These are phyloP conservation scores for Lecanosticta acicola DNA, from an alignment of 2,329 filamentous ascomycete genomes.

Conservation along the genomic window DNA sequence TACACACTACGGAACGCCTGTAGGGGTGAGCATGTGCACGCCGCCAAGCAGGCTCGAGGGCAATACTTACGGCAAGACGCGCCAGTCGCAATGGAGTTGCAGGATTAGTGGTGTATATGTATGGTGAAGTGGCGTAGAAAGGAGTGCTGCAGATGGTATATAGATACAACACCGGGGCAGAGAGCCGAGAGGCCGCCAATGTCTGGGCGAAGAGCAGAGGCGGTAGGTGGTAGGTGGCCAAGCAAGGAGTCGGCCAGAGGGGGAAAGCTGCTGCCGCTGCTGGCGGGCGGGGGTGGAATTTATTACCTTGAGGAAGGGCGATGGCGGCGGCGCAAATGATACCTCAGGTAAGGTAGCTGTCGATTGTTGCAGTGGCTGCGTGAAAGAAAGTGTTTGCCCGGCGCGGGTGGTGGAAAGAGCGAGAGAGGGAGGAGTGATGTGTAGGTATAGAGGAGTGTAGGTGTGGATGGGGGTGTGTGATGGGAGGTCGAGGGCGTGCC, in stretches of 20 bases:
- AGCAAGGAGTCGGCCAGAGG: constrained; percentile 1
- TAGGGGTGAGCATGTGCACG: not conserved
- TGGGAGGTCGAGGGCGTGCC: not conserved
- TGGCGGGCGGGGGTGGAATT: not conserved
- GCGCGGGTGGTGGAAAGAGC: not conserved
- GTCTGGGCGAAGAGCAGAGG: constrained; percentile 1
- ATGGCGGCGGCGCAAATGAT: not conserved
- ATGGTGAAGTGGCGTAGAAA: not conserved
- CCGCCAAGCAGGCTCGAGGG: not conserved
- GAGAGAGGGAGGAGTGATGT: not conserved
- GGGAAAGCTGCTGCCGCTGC: not conserved
- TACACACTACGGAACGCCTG: not conserved
- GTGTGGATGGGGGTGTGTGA: not conserved
- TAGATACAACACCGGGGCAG: not conserved
- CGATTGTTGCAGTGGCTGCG: not conserved
- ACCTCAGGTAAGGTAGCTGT: not conserved
- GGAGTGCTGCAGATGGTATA: not conserved
- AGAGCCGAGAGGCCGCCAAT: constrained; percentile 3
- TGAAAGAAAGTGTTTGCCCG: not conserved
- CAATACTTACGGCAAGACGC: not conserved
- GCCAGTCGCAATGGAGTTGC: not conserved
- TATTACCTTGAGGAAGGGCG: not conserved
- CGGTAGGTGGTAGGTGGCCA: not conserved
- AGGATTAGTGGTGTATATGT: not conserved
- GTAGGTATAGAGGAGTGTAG: not conserved